Evolutionary conservation across 2,329 filamentous ascomycete species (phyloP).

Genomic region (Aureobasidium sp.): DNA sequence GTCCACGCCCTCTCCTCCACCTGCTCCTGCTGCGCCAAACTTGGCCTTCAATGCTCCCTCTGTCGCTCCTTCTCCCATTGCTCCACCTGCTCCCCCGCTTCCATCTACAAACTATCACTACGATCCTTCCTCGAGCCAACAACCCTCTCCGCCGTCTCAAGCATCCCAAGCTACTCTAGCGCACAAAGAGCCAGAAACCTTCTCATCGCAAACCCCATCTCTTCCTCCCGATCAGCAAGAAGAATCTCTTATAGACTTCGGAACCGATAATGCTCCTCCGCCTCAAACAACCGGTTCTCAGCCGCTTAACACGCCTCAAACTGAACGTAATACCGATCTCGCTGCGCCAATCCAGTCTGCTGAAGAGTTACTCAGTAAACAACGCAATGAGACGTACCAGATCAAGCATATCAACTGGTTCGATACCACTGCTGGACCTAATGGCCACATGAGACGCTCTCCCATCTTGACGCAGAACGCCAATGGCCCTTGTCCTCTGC

Average conservation of each 20-base stretch:
- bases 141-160: background rate
- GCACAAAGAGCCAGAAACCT: background rate
- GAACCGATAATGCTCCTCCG: slow-evolving; percentile 21
- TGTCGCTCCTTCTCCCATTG: slow-evolving; percentile 4
- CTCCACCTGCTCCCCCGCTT: slow-evolving; percentile 11
- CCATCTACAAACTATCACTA: background rate
- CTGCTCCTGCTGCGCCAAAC: background rate
- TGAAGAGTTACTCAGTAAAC: slow-evolving; percentile 33
- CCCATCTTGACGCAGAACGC: slow-evolving; percentile 88
- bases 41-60: background rate
- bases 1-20: background rate
- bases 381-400: slow-evolving; percentile 72
- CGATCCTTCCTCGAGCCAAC: background rate
- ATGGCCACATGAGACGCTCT: slow-evolving; percentile 62
- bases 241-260: slow-evolving; percentile 27
- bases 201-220: slow-evolving; percentile 25
- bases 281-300: slow-evolving; percentile 24
- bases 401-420: slow-evolving; percentile 88
- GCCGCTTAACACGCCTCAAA: background rate
- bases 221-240: slow-evolving; percentile 22
- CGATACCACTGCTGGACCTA: slow-evolving; percentile 51
- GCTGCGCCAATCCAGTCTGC: slow-evolving; percentile 22
- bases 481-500: slow-evolving; percentile 87
- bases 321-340: background rate
- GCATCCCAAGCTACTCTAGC: background rate